A percentile compares a stretch with the other conserved stretches of the same genome.
These are phyloP conservation scores for Ogataea trehalophila DNA, from an alignment of 805 yeast species.

Conservation along the genomic window DNA sequence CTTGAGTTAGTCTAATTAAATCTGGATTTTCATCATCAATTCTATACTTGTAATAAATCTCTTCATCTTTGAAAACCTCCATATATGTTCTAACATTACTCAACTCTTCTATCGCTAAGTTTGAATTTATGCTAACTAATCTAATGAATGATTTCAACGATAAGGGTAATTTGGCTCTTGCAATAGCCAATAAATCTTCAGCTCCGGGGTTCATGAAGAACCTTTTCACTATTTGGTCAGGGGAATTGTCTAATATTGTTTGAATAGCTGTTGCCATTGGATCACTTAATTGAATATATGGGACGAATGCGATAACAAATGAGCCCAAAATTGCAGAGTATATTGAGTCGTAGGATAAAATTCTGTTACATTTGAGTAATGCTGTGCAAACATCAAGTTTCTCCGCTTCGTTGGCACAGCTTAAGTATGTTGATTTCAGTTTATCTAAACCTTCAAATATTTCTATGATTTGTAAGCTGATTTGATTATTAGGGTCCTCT, in stretches of 20 bases:
- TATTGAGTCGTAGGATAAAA: conserved; percentile 44
- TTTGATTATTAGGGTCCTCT: conserved; percentile 26
- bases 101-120: conserved; percentile 62
- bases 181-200: conserved; percentile 41
- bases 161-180: conserved; percentile 73
- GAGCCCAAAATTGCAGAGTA: conserved; percentile 47
- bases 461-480: conserved; percentile 15
- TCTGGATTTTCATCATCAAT: conserved; percentile 52
- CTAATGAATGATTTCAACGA: conserved; percentile 56
- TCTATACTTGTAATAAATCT: conserved; percentile 36
- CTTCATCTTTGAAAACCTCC: conserved; percentile 36
- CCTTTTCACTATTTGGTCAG: conserved; percentile 37
- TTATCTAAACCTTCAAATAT: conserved; percentile 14
- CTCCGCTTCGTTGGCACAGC: conserved; percentile 37
- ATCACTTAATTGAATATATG: conserved; percentile 44
- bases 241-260: conserved; percentile 38
- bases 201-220: conserved; percentile 45
- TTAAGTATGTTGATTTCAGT: conserved; percentile 24
- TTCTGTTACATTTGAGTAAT: conserved; percentile 36
- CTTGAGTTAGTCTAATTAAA: conserved; percentile 37
- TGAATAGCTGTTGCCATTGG: conserved; percentile 39
- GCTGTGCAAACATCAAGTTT: conserved; percentile 41
- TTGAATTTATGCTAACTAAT: conserved; percentile 57
- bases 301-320: conserved; percentile 41
- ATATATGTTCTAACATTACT: conserved; percentile 58